A percentile compares a stretch with the other conserved stretches of the same genome.
phyloP scores from a whole-genome alignment of 208 protist species.

The Entamoeba histolytica region DNA sequence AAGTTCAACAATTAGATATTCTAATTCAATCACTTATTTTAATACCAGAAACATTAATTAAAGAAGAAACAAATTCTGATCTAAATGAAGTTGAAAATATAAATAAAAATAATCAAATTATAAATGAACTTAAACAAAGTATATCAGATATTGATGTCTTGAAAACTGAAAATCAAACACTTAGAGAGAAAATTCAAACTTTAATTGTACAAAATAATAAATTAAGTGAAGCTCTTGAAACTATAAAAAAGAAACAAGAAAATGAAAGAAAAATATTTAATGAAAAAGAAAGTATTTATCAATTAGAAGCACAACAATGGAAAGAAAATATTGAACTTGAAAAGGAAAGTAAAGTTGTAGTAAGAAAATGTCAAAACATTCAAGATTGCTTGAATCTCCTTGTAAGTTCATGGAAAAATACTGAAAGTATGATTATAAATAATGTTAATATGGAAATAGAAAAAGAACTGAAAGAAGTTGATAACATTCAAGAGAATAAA shows the following conservation, averaged over 20 bases:
- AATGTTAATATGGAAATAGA: too few species aligned
- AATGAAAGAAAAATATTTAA: not conserved
- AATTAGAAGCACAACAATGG: not conserved
- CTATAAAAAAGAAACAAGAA: not conserved
- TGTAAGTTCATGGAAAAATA: not conserved
- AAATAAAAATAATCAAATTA: not conserved
- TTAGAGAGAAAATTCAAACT: not conserved
- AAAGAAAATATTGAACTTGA: not conserved
- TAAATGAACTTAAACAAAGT: not conserved
- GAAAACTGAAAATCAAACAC: not conserved
- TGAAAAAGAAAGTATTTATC: not conserved
- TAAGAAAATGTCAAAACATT: not conserved
- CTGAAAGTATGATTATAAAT: not conserved
- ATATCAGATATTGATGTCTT: not conserved
- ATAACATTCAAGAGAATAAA: too few species aligned
- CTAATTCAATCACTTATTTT: not conserved
- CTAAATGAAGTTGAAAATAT: not conserved
- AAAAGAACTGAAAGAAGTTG: too few species aligned
- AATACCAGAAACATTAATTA: not conserved
- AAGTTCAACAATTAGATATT: not conserved
- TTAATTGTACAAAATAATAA: not conserved
- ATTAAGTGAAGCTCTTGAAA: not conserved
- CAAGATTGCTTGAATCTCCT: not conserved
- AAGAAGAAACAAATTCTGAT: not conserved
- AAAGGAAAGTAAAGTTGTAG: not conserved